Evolutionary conservation across 2,329 filamentous ascomycete species (phyloP), one percentile per base, ranked within the genome.

Genomic region (Neofusicoccum laricinum): DNA sequence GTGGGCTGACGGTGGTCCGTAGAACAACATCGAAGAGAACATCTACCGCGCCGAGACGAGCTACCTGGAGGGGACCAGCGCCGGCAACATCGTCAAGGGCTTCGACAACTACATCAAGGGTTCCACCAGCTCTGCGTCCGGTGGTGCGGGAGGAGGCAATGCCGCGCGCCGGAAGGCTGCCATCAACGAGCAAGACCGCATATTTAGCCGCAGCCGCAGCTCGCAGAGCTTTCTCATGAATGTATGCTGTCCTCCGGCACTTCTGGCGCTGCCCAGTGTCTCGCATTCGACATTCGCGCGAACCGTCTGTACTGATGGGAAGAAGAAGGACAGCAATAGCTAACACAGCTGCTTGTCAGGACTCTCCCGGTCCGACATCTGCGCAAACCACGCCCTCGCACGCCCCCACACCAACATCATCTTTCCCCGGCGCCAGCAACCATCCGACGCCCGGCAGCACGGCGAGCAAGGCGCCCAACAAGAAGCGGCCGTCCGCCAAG

Each of bases 91-190:
- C 74, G 94, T 99, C 76, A 93, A 91, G 55, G 95, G 95, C 21
- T 99, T 99, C 77, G 95, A 99, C 77, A 96, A 93, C 75, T 99
- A 98, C 80, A 96, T 97, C 82, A 99, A 99, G 78, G 93, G 92
- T 63, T 85, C 85, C 17, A 85, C 49, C 15, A 17, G 25, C 4
- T 73, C 86, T 8, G 86, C 87, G n/a, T 82, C 84, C 1, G 84
- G 84, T 3, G 73, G 76, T 4, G 71, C 74, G 30, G 69, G 69
- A 62, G 78, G 77, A 32, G 70, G 71, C 50, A 77, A 73, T 64
- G 72, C 69, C 66, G 76, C 90, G 72, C 85, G 88, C 71, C 86
- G 90, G 75, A 83, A 80, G 66, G 79, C 85, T 25, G 85, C 85
- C 4, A 80, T 89, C 55, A 83, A 83, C 66, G 91, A 93, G 61